Base-by-base conservation (phyloP, 306 rosid species). In the Quercus alba region DNA sequence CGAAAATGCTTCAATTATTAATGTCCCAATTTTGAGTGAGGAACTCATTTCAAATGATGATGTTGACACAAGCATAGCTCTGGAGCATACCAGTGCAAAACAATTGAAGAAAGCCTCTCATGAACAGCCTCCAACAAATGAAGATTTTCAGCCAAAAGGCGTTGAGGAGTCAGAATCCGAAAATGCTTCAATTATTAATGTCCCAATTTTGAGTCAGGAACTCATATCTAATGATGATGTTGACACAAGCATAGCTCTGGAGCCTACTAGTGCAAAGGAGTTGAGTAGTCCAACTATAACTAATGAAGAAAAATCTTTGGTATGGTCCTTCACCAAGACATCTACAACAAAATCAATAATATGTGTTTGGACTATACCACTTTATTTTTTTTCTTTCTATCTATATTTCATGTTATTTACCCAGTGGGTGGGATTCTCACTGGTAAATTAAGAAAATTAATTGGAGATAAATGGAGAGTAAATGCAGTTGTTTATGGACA, bases 41-140 rank as follows among this genome's bases (percentile, higher is more conserved):
- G 88, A 92, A 76, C 73, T 77, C 75, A 44, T 20, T 2, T 44
- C 86, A 20, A 54, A 28, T 75, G 80, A 73, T 70, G 88, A 76
- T 77, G 81, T 30, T 46, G 63, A 72, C 69, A 49, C 21, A 21
- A 52, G 70, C 71, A 73, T 77, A 35, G 64, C 57, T 70, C 13
- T 52, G 67, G 71, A 83, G 79, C 76, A 77, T 71, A 57, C 28
- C 26, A 46, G 76, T 70, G 70, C 68, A 35, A 74, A 83, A 15
- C 88, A 88, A 15, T 49, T 82, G 79, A 90, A 85, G 92, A 94
- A 89, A 78, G 83, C 87, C 58, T 77, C 94, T 54, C 64, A 23
- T 7, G 77, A 75, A 19, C 89, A 11, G 73, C 75, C 90, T 78
- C 79, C 89, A 2, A 62, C 62, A 5, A 88, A 81, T 31, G 84